Base-by-base conservation (phyloP, 2,329 filamentous ascomycete genomes). In the Paraphaeosphaeria sporulosa region DNA sequence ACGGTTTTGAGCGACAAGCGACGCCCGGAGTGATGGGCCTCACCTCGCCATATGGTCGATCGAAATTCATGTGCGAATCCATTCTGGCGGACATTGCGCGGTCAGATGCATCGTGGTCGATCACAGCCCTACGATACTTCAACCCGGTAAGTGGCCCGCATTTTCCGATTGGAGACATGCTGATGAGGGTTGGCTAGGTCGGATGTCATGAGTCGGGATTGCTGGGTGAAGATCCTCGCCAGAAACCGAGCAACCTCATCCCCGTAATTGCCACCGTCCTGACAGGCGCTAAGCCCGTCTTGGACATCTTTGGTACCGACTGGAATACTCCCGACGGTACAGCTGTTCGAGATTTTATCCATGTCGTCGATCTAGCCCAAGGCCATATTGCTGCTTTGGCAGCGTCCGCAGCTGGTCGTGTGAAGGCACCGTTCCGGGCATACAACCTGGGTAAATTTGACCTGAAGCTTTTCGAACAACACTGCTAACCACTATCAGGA, bases 21-120 rank as follows among this genome's bases (percentile, higher is more conserved):
- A 71, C 81, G 42, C 79, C 83, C 13, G 85, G 85, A 13, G 84
- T 81, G 34, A 79, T 82, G 17, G 86, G 87, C 10, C 81, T 90
- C 60, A 89, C 87, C 15, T 88, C 86, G 66, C 87, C 88, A 1
- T 90, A 90, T 68, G 88, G 87, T 19, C 82, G 88, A 55, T 86
- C 87, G 2, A 90, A 90, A 73, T 90, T 86, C 81, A 87, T 90
- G 76, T 87, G 86, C 61, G 88, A 90, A 70, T 87, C 87, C 9
- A 89, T 90, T 49, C 77, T 90, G 15, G 85, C 85, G 15, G 88
- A 90, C 69, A 76, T 88, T 43, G 87, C 86, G 15, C 76, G 80
- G 19, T 84, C 88, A 3, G 86, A 90, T 71, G 82, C 86, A 6
- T 81, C 83, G 25, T 89, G 87, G 86, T 84, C 83, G 17, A 87